Evolutionary conservation across 805 yeast species (phyloP), one percentile per base, ranked within the genome.

Genomic region (Lachancea lanzarotensis): DNA sequence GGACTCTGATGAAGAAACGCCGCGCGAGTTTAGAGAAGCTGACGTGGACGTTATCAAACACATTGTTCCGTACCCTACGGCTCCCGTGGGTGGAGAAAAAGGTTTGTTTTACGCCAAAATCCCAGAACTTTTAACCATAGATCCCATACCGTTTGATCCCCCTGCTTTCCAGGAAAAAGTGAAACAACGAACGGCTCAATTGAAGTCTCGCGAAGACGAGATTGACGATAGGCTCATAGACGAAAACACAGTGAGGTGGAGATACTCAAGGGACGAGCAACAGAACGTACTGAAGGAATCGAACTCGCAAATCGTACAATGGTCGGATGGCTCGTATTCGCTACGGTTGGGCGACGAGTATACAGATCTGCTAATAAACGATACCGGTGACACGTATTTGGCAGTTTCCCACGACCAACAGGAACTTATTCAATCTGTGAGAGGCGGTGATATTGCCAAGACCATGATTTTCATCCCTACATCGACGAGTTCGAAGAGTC

Each of bases 271-370:
- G 47, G 81, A 80, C 48, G 77, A 76, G n/a, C 81, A 80, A 35
- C 88, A 83, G 49, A 62, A 67, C 16, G 79, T 90, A 52, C 76
- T 78, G 57, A 85, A 85, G 55, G 95, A 89, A 62, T 83, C 95
- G 9, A 93, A 93, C 60, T 82, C 96, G 4, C 87, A 90, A 59
- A 79, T 91, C 45, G 76, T 93, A 30, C 84, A 87, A 62, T 93
- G 98, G 98, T 83, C 84, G 45, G 98, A 93, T 65, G 98, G 98
- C 1, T 73, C 87, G 3, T 67, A 80, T 50, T 89, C 97, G 2
- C 69, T 93, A 53, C 90, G 87, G 58, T 68, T 93, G 32, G 98
- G 98, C 27, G 73, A 75, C 38, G 98, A 93, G 65, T 73, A 82
- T 51, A 91, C 90, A 56, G 97, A 91, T 59, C 79, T 87, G 47